Percentiles rank a stretch among this genome's conserved stretches.
Evolutionary conservation across 768 basidiomycete genomes (phyloP).

Genomic region (Pulveroboletus sp.): DNA sequence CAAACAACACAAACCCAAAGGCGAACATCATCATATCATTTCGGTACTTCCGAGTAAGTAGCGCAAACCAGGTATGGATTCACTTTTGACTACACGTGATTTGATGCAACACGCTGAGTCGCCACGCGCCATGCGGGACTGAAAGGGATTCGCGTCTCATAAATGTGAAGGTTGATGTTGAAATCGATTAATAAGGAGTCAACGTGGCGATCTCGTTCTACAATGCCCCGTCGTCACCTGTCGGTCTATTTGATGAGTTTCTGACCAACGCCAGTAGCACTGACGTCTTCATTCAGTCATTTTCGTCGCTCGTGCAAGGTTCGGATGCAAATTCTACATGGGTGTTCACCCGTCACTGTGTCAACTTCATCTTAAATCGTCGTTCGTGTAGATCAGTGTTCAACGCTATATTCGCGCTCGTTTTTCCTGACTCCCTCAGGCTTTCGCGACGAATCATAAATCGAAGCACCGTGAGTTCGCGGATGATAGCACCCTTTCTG

Average conservation of each 20-base stretch:
- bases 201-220: slow-evolving; percentile 49
- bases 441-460: slow-evolving; percentile 19
- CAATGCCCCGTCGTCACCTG: slow-evolving; percentile 38
- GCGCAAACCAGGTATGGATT: slow-evolving; percentile 32
- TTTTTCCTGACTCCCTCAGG: slow-evolving; percentile 17
- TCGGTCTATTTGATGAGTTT: slow-evolving; percentile 31
- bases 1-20: slow-evolving; percentile 23
- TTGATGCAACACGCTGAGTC: neutral
- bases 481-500: neutral
- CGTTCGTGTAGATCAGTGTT: slow-evolving; percentile 19
- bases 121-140: neutral
- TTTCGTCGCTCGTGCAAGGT: slow-evolving; percentile 24
- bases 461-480: slow-evolving; percentile 15
- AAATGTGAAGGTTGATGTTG: slow-evolving; percentile 2
- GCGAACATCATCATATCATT: slow-evolving; percentile 43
- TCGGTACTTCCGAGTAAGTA: slow-evolving; percentile 24
- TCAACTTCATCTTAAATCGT: too few relatives aligned
- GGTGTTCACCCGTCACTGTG: too few relatives aligned
- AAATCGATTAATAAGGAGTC: slow-evolving; percentile 9
- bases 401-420: slow-evolving; percentile 22
- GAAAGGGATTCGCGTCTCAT: neutral
- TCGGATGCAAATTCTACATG: slow-evolving; percentile 14
- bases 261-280: slow-evolving; percentile 11
- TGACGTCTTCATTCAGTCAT: slow-evolving; percentile 20
- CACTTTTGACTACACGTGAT: slow-evolving; percentile 3